These are phyloP conservation scores for Meyerozyma athensensis DNA, from an alignment of 1,139 yeast genomes.

Conservation along the genomic window DNA sequence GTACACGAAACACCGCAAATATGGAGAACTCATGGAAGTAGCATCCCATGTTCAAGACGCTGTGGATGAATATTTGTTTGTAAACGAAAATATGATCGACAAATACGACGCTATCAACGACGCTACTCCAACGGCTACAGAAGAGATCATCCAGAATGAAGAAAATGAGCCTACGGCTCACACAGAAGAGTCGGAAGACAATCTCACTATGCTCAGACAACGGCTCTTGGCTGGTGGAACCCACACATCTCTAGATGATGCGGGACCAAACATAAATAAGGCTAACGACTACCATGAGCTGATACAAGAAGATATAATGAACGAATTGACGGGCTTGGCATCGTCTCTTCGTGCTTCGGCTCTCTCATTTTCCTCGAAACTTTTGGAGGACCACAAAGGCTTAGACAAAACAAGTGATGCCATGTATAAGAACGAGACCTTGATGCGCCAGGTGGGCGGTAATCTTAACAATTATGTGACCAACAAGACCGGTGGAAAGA, in stretches of 20 bases:
- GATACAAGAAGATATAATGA: conserved; percentile 37
- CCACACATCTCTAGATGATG: conserved; percentile 8
- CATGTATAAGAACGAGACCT: conserved; percentile 30
- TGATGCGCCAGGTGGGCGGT: conserved; percentile 34
- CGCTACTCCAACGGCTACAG: not conserved
- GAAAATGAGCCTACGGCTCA: conserved; percentile 5
- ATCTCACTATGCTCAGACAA: conserved; percentile 20
- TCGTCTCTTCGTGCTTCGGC: conserved; percentile 35
- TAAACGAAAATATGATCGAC: conserved; percentile 16
- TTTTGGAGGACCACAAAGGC: conserved; percentile 34
- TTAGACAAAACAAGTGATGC: conserved; percentile 35
- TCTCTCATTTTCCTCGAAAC: conserved; percentile 27
- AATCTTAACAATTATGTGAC: conserved; percentile 31
- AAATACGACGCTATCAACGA: conserved; percentile 7
- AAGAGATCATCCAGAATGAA: not conserved
- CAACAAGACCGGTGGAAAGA: conserved; percentile 13
- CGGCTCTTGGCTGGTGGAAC: conserved; percentile 25
- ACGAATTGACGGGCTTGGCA: conserved; percentile 36
- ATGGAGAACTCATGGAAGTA: not conserved
- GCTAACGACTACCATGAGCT: conserved; percentile 38
- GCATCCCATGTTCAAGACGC: not conserved
- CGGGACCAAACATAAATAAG: conserved; percentile 5
- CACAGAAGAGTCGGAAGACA: conserved; percentile 11
- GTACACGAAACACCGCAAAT: not conserved
- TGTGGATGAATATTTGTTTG: conserved; percentile 23